A percentile compares a stretch with the other conserved stretches of the same genome.
phyloP scores from a whole-genome alignment of 352 stramenopile genomes.

The Plasmopara viticola region DNA sequence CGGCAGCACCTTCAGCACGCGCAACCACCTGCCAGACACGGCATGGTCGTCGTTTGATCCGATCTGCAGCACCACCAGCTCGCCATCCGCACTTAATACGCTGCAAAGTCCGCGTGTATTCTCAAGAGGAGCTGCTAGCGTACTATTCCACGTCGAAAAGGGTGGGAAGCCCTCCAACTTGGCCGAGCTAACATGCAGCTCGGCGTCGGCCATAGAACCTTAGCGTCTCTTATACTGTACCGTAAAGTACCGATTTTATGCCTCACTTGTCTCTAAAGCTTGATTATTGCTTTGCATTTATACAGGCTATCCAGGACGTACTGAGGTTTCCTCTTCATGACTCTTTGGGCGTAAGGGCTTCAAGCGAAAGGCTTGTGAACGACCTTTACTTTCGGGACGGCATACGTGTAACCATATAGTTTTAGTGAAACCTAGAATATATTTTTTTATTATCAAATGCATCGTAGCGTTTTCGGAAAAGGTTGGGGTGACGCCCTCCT shows the following conservation, averaged over 20 bases:
- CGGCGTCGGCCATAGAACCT: conserved; percentile 5
- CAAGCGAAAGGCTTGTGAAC: no score
- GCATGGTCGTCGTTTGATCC: conserved; percentile 2
- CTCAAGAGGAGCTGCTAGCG: conserved; percentile 15
- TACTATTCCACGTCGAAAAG: conserved; percentile 58
- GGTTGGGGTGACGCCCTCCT: no score
- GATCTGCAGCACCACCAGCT: conserved; percentile 41
- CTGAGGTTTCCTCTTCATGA: no score
- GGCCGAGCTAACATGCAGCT: conserved; percentile 32
- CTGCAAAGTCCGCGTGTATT: conserved; percentile 24
- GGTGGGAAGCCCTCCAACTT: conserved; percentile 37
- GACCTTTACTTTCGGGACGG: no score
- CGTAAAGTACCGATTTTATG: background rate
- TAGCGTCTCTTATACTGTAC: background rate
- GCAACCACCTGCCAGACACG: conserved; percentile 10
- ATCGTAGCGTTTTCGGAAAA: no score
- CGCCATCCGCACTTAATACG: conserved; percentile 42
- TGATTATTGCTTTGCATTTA: background rate
- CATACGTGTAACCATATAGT: no score
- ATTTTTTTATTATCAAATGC: no score
- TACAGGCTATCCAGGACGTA: no score
- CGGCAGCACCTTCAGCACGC: conserved; percentile 32
- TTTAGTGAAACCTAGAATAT: no score
- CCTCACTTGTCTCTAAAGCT: background rate
- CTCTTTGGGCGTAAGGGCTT: no score